These are phyloP conservation scores for Penicillium sp. DNA, from an alignment of 2,329 filamentous ascomycete genomes.

Conservation along the genomic window DNA sequence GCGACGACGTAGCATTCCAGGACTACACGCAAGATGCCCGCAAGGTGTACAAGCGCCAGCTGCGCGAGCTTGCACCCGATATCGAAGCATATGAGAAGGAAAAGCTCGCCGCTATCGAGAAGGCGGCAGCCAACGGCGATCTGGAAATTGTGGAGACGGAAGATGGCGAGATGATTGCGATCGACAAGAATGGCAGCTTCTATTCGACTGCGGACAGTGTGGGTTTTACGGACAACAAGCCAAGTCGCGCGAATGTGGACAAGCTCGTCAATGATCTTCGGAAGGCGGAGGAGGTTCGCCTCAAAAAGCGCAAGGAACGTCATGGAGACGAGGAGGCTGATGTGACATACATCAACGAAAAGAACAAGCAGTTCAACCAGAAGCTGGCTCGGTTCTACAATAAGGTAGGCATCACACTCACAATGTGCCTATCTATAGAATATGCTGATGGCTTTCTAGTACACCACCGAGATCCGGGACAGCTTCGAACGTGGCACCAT, in stretches of 20 bases:
- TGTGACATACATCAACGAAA: constrained; percentile 99
- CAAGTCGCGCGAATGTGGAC: constrained; percentile 84
- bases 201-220: constrained; percentile 86
- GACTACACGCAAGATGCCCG: constrained; percentile 85
- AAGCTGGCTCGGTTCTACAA: constrained; percentile 96
- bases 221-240: constrained; percentile 80
- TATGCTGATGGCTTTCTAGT: constrained; percentile 49
- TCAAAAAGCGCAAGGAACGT: constrained; percentile 84
- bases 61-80: constrained; percentile 74
- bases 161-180: constrained; percentile 87
- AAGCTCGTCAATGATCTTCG: constrained; percentile 80
- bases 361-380: constrained; percentile 99
- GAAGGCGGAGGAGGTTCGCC: constrained; percentile 81
- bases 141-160: constrained; percentile 96
- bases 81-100: constrained; percentile 83
- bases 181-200: constrained; percentile 88
- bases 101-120: constrained; percentile 81
- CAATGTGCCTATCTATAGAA: neutral
- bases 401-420: constrained; percentile 57
- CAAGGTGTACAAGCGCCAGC: constrained; percentile 91
- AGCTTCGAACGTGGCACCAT: constrained; percentile 97
- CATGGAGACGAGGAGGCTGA: constrained; percentile 83
- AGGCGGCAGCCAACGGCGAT: constrained; percentile 78
- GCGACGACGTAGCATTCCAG: constrained; percentile 85
- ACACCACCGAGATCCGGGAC: constrained; percentile 94